Conservation (phyloP, 2,329 filamentous ascomycete species). For the Phoma sp. region DNA sequence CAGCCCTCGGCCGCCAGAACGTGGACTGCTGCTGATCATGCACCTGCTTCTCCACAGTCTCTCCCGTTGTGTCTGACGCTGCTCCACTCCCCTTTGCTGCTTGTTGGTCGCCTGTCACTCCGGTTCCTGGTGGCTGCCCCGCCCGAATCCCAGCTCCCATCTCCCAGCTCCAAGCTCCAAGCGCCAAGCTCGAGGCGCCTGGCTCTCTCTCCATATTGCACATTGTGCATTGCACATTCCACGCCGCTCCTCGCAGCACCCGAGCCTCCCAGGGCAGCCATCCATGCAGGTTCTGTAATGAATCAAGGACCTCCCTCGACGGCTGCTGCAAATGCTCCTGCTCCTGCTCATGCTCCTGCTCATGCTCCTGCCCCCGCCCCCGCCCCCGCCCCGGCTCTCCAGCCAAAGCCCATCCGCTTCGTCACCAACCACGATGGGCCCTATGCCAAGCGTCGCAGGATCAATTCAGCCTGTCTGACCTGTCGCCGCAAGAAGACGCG, state of each 20-base stretch:
- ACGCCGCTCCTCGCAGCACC: slow-evolving; percentile 4
- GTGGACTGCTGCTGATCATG: slow-evolving; percentile 27
- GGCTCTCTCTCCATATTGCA: slow-evolving; percentile 1
- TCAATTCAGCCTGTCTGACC: slow-evolving; percentile 54
- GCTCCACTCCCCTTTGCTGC: slow-evolving; percentile 10
- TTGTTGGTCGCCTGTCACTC: background rate
- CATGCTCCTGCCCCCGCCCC: slow-evolving; percentile 7
- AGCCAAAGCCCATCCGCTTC: slow-evolving; percentile 50
- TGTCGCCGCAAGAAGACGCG: slow-evolving; percentile 59
- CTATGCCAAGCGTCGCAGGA: slow-evolving; percentile 50
- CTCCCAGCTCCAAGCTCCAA: background rate
- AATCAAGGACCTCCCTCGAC: slow-evolving; percentile 39
- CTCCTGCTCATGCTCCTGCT: background rate
- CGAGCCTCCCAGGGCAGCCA: slow-evolving; percentile 17
- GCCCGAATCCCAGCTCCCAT: background rate
- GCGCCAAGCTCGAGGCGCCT: no score
- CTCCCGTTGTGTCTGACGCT: slow-evolving; percentile 15
- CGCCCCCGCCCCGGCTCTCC: slow-evolving; percentile 34
- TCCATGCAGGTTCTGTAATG: slow-evolving; percentile 37
- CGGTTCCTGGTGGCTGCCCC: slow-evolving; percentile 22
- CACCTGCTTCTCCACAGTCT: slow-evolving; percentile 23
- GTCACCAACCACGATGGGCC: slow-evolving; percentile 51
- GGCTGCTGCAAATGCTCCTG: slow-evolving; percentile 25
- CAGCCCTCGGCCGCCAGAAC: slow-evolving; percentile 8
- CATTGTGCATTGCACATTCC: no score